Evolutionary conservation across 2,329 filamentous ascomycete species (phyloP).

Genomic region (Cordyceps javanica): DNA sequence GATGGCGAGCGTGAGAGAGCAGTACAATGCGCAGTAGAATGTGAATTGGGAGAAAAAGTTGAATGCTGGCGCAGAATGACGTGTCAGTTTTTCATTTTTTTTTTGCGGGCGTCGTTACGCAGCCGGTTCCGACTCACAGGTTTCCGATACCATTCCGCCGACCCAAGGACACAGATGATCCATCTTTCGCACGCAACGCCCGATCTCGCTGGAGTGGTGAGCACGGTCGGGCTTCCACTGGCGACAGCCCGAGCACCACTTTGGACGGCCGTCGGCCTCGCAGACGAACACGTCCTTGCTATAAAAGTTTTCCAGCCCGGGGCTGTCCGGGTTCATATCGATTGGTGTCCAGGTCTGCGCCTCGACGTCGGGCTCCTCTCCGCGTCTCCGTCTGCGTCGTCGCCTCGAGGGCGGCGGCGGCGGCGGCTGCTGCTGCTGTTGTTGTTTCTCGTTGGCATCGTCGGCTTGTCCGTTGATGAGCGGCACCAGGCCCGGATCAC

Average conservation of each 20-base stretch:
- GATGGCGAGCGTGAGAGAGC: slow-evolving; percentile 55
- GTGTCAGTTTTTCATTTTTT: not conserved
- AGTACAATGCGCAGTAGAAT: slow-evolving; percentile 65
- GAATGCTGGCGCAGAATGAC: slow-evolving; percentile 48
- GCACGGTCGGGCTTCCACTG: slow-evolving; percentile 85
- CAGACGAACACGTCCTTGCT: slow-evolving; percentile 79
- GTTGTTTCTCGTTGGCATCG: slow-evolving; percentile 23
- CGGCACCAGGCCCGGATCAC: slow-evolving; percentile 68
- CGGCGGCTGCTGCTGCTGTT: slow-evolving; percentile 22
- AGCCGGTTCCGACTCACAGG: slow-evolving; percentile 41
- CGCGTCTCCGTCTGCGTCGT: slow-evolving; percentile 15
- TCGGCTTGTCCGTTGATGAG: slow-evolving; percentile 35
- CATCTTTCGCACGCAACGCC: slow-evolving; percentile 80
- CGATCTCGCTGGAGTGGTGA: slow-evolving; percentile 79
- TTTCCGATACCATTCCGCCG: slow-evolving; percentile 86
- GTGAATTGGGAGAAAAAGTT: slow-evolving; percentile 92
- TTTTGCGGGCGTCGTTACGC: no score
- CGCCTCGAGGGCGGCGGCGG: slow-evolving; percentile 15
- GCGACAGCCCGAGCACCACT: slow-evolving; percentile 77
- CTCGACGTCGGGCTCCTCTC: slow-evolving; percentile 18
- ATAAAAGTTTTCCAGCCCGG: slow-evolving; percentile 71
- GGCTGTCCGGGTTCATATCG: slow-evolving; percentile 51
- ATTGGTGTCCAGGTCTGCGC: slow-evolving; percentile 29
- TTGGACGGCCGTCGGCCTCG: slow-evolving; percentile 73
- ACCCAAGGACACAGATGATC: slow-evolving; percentile 97